These are phyloP conservation scores for Comarum palustre DNA, from an alignment of 306 rosid species.

Conservation along the genomic window DNA sequence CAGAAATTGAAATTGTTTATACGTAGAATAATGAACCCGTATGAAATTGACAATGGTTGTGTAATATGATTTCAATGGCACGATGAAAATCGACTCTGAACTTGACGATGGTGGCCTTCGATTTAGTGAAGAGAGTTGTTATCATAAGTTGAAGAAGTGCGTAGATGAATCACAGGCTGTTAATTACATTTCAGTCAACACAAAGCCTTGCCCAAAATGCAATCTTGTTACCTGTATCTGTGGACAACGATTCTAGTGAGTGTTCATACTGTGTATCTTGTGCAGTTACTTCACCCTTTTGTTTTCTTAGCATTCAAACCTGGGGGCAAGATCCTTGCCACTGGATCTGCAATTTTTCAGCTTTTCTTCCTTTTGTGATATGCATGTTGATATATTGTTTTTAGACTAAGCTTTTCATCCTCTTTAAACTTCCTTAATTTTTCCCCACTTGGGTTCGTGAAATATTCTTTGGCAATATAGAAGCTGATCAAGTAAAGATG, in stretches of 20 bases:
- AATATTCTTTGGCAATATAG: too few relatives aligned
- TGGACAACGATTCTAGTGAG: constrained; percentile 44
- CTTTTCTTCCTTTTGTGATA: background rate
- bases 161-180: constrained; percentile 42
- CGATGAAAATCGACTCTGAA: too few relatives aligned
- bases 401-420: too few relatives aligned
- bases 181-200: constrained; percentile 35
- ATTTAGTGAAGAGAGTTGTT: too few relatives aligned
- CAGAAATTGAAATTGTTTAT: too few relatives aligned
- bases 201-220: constrained; percentile 44
- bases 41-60: too few relatives aligned
- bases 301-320: background rate
- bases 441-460: too few relatives aligned
- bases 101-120: too few relatives aligned
- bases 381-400: background rate
- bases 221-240: constrained; percentile 35
- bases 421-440: too few relatives aligned
- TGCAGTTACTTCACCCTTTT: background rate
- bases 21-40: too few relatives aligned
- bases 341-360: background rate
- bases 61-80: too few relatives aligned
- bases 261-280: background rate
- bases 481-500: too few relatives aligned
- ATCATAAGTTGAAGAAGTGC: constrained; percentile 24
- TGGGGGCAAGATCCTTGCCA: background rate